Conservation (phyloP, 2,329 filamentous ascomycete genomes). For the Botryosphaeria agaves region DNA sequence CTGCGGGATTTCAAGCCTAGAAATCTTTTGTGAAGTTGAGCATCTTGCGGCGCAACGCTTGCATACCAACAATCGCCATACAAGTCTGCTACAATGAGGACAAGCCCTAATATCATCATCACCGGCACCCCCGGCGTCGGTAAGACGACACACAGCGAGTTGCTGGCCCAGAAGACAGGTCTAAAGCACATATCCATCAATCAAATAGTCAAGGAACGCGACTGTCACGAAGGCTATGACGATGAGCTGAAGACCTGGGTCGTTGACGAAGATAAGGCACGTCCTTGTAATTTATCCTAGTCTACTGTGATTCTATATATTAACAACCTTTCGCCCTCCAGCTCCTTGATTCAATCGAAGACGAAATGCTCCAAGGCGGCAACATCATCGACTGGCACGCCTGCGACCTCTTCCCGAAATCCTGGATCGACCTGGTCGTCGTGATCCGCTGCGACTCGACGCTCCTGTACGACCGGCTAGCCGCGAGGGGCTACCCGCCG, state of each 20-base stretch:
- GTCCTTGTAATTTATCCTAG: constrained; percentile 5
- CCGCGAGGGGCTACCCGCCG: constrained; percentile 61
- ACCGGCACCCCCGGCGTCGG: constrained; percentile 92
- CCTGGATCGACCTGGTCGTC: constrained; percentile 89
- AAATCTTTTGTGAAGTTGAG: too few species aligned
- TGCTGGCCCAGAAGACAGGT: constrained; percentile 56
- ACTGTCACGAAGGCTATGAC: constrained; percentile 76
- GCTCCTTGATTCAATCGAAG: constrained; percentile 79
- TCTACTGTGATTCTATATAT: constrained; percentile 3
- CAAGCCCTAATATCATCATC: constrained; percentile 72
- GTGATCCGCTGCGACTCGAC: constrained; percentile 71
- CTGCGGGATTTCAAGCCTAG: too few species aligned
- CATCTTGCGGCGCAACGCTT: too few species aligned
- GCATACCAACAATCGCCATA: too few species aligned
- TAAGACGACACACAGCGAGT: constrained; percentile 84
- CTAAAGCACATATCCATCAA: constrained; percentile 79
- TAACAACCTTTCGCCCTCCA: constrained; percentile 17
- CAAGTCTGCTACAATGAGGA: constrained; percentile 19
- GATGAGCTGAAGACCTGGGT: constrained; percentile 77
- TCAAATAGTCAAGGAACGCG: constrained; percentile 74
- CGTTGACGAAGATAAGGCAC: constrained; percentile 88
- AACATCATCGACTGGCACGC: constrained; percentile 96
- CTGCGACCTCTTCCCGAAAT: constrained; percentile 83
- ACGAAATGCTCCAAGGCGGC: constrained; percentile 60
- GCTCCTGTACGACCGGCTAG: constrained; percentile 69